Base-by-base conservation (phyloP, 148 eudicot genomes). In the Rhododendron molle region DNA sequence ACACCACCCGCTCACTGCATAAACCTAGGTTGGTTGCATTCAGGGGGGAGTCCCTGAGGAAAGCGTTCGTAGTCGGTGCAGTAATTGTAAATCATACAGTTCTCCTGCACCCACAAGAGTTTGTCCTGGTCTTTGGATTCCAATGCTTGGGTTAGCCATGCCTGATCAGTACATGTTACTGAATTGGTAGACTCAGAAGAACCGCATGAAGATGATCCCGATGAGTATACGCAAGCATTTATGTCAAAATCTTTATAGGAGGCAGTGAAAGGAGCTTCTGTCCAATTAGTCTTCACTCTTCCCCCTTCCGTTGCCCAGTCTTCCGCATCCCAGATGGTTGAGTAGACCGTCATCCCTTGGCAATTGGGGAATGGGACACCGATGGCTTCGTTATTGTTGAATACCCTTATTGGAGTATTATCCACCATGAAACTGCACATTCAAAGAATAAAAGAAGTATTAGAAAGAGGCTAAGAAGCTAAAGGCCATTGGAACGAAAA, bases 231-330 rank as follows among this genome's bases (percentile, higher is more conserved):
- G 26, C 86, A 84, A 36, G 87, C 78, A 12, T 85, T 69, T 58
- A 52, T 65, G 12, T 47, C 52, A 28, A 85, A 80, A 26, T 65
- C 15, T 46, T 76, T 32, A 60, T 44, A 85, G 4, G 83, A 65
- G 34, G 87, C 87, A 2, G 44, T 78, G 76, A 85, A 79, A 2
- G 78, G 87, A 79, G 87, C 87, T 80, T 21, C 2, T 20, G 50
- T 65, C 83, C 87, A 80, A 34, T 85, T 78, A 0, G 78, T 85
- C 82, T 85, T 85, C 34, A 85, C 83, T 15, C 83, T 30, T 1
- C 83, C 83, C 2, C 87, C 87, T 67, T 80, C 43, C 4, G 87
- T 85, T 34, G 83, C 83, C 87, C 86, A 85, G 30, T 47, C 77
- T 2, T 85, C 86, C 2, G 47, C 86, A 23, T 65, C 47, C 86